phyloP scores from a whole-genome alignment of 805 yeast species.

The Starmerella cellae region DNA sequence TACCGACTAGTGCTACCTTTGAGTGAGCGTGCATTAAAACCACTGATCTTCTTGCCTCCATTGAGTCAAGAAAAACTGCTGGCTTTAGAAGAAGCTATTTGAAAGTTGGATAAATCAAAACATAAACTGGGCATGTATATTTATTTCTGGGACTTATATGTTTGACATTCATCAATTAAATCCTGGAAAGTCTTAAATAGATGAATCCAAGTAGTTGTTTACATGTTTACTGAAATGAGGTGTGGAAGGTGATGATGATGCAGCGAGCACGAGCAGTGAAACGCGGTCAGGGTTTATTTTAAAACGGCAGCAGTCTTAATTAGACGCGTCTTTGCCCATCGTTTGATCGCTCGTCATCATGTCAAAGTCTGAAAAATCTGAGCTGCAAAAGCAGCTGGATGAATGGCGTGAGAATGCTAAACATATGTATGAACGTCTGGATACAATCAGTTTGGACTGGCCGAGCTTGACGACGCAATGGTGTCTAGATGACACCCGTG shows the following conservation, averaged over 20 bases:
- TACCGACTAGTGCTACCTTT: conserved; percentile 73
- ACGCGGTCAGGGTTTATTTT: too few species aligned
- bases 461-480: conserved; percentile 16
- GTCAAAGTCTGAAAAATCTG: background rate
- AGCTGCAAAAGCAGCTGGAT: conserved; percentile 8
- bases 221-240: too few species aligned
- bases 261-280: too few species aligned
- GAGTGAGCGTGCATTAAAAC: conserved; percentile 39
- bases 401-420: conserved; percentile 18
- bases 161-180: too few species aligned
- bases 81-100: conserved; percentile 7
- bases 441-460: conserved; percentile 16
- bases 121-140: too few species aligned
- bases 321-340: too few species aligned
- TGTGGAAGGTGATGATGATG: too few species aligned
- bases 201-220: too few species aligned
- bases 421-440: conserved; percentile 17
- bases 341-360: too few species aligned
- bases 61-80: conserved; percentile 3
- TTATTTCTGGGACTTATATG: background rate
- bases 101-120: too few species aligned
- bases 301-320: too few species aligned
- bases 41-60: conserved; percentile 22
- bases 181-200: too few species aligned
- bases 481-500: conserved; percentile 7